These are phyloP conservation scores for Rubroshorea leprosula DNA, from an alignment of 345 rosid species.

Conservation along the genomic window DNA sequence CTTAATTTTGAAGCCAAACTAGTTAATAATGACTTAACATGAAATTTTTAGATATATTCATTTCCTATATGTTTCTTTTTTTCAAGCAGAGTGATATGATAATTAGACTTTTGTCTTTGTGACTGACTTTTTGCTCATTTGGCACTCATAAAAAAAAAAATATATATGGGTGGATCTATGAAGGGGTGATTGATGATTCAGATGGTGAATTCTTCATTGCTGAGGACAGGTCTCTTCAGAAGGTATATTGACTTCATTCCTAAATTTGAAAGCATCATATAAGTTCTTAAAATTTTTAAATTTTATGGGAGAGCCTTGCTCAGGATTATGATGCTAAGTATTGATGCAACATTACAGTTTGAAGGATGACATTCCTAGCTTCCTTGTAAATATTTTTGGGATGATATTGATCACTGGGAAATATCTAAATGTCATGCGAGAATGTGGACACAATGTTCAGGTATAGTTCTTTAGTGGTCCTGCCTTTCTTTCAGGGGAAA, in stretches of 20 bases:
- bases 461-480: conserved; percentile 25
- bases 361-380: conserved; percentile 91
- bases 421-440: conserved; percentile 96
- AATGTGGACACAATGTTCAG: conserved; percentile 96
- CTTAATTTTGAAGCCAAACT: not conserved
- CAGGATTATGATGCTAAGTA: conserved; percentile 78
- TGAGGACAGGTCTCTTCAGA: conserved; percentile 78
- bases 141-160: too few relatives aligned
- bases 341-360: conserved; percentile 84
- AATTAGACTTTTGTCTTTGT: conserved; percentile 4
- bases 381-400: conserved; percentile 86
- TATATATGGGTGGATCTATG: conserved; percentile 96
- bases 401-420: conserved; percentile 93
- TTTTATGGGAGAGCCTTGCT: conserved; percentile 84
- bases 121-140: conserved; percentile 20
- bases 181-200: conserved; percentile 95
- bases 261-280: not conserved
- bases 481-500: not conserved
- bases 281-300: conserved; percentile 14
- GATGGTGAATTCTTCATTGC: conserved; percentile 94
- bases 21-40: too few relatives aligned
- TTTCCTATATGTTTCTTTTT: not conserved
- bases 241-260: conserved; percentile 40
- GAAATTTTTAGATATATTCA: not conserved
- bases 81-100: not conserved